These are phyloP conservation scores for Codiaeum variegatum DNA, from an alignment of 441 rosid species.

Conservation along the genomic window DNA sequence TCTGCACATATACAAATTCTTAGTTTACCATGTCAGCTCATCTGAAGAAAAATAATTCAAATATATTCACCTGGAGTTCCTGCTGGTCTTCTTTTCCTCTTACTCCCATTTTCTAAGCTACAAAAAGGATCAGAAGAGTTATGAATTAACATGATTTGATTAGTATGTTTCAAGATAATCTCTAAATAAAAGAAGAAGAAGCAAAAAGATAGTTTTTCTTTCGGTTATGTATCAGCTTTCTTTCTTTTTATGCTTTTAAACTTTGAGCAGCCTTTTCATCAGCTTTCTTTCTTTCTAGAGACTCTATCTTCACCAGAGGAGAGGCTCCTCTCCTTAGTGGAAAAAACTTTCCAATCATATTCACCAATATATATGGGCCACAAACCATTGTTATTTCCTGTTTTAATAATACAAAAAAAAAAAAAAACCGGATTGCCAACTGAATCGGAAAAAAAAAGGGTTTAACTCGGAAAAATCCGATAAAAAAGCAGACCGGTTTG, in stretches of 20 bases:
- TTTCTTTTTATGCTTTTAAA: slow-evolving; percentile 23
- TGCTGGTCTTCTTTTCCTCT: slow-evolving; percentile 82
- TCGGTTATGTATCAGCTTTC: slow-evolving; percentile 39
- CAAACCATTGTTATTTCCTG: too few relatives aligned
- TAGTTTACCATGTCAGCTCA: too few relatives aligned
- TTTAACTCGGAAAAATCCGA: too few relatives aligned
- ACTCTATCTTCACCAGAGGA: slow-evolving; percentile 36
- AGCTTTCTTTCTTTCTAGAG: slow-evolving; percentile 23
- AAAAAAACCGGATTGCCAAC: too few relatives aligned
- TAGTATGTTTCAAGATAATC: not conserved
- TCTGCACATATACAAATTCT: slow-evolving; percentile 34
- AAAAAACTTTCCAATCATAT: too few relatives aligned
- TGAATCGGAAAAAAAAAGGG: too few relatives aligned
- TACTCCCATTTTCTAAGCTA: slow-evolving; percentile 48
- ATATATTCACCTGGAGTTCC: slow-evolving; percentile 73
- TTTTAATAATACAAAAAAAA: too few relatives aligned
- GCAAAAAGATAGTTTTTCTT: slow-evolving; percentile 25
- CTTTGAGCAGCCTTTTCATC: slow-evolving; percentile 31
- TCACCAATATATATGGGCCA: too few relatives aligned
- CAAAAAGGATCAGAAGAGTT: slow-evolving; percentile 52
- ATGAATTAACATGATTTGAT: slow-evolving; percentile 38
- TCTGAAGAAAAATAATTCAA: not conserved
- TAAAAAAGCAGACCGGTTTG: too few relatives aligned
- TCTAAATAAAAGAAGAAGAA: not conserved
- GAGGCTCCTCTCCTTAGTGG: too few relatives aligned